phyloP scores from a whole-genome alignment of 1,284 basidiomycete genomes.

The Rhodotorula sp. region DNA sequence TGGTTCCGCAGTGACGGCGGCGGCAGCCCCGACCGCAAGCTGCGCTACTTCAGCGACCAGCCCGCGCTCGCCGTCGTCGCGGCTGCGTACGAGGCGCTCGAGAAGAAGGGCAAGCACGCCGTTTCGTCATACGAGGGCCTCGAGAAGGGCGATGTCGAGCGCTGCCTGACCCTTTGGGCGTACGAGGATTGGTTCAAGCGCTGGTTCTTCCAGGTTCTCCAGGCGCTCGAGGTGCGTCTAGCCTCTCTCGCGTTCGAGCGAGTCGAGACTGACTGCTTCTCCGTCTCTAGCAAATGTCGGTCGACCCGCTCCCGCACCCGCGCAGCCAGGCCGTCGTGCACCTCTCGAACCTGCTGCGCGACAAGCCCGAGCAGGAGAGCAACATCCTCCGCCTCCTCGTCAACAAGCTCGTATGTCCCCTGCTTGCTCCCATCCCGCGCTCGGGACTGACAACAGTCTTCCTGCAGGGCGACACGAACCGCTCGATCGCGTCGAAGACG shows the following conservation, averaged over 20 bases:
- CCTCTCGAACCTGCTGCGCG: constrained; percentile 74
- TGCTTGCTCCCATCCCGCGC: not conserved
- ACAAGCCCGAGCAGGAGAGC: constrained; percentile 96
- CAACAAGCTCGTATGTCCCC: constrained; percentile 77
- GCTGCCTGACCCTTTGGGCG: constrained; percentile 77
- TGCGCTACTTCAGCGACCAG: constrained; percentile 90
- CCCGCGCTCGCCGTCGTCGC: constrained; percentile 64
- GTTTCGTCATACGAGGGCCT: constrained; percentile 1
- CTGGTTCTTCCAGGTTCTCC: constrained; percentile 89
- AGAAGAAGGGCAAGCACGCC: constrained; percentile 37
- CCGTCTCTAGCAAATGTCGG: constrained; percentile 66
- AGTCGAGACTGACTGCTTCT: not conserved
- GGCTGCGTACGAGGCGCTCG: constrained; percentile 48
- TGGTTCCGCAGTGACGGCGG: constrained; percentile 75
- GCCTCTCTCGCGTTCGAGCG: not conserved
- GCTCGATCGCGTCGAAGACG: constrained; percentile 82
- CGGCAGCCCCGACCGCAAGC: constrained; percentile 62
- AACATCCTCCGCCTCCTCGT: constrained; percentile 88
- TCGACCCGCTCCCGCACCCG: constrained; percentile 86
- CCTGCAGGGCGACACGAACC: constrained; percentile 82
- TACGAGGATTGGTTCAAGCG: constrained; percentile 99
- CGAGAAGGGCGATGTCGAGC: constrained; percentile 52
- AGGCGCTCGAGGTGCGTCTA: constrained; percentile 76
- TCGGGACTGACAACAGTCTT: not conserved
- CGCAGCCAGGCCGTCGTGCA: constrained; percentile 72